Evolutionary conservation across 345 rosid species (phyloP).

Genomic region (Euphorbia lathyris): DNA sequence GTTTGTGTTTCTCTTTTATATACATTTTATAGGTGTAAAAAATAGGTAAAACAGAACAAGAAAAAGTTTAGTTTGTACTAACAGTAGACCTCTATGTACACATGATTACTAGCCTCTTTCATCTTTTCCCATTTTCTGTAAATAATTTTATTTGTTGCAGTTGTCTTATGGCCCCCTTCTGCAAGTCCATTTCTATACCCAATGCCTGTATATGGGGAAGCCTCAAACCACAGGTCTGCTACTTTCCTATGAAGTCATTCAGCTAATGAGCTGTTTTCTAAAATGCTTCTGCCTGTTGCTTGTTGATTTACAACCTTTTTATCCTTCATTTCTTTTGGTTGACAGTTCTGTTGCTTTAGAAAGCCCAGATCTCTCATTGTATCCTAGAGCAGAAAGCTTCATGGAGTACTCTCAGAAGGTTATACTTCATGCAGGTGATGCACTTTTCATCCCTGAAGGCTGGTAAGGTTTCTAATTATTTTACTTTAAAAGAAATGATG

Average conservation of each 20-base stretch:
- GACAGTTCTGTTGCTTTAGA: constrained; percentile 67
- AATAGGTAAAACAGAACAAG: not conserved
- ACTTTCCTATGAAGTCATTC: not conserved
- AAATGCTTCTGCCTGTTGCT: not conserved
- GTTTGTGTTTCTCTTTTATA: not conserved
- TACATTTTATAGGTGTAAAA: not conserved
- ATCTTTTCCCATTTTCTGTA: not conserved
- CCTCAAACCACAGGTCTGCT: constrained; percentile 86
- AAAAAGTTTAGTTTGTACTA: not conserved
- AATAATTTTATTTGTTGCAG: constrained; percentile 35
- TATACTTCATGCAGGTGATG: constrained; percentile 78
- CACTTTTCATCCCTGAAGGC: constrained; percentile 98
- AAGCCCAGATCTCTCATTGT: constrained; percentile 54
- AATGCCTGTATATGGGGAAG: constrained; percentile 86
- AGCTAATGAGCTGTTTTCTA: constrained; percentile 1
- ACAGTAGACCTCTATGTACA: not conserved
- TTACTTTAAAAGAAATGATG: constrained; percentile 8
- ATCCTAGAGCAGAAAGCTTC: constrained; percentile 70
- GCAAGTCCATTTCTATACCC: constrained; percentile 81
- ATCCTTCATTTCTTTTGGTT: constrained; percentile 11
- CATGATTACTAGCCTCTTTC: not conserved
- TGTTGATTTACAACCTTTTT: not conserved
- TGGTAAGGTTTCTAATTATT: constrained; percentile 55
- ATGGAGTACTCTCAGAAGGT: constrained; percentile 57
- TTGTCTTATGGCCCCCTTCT: constrained; percentile 86